Evolutionary conservation across 1,284 basidiomycete genomes (phyloP), one percentile per base, ranked within the genome.

Genomic region (Apiotrichum gamsii): DNA sequence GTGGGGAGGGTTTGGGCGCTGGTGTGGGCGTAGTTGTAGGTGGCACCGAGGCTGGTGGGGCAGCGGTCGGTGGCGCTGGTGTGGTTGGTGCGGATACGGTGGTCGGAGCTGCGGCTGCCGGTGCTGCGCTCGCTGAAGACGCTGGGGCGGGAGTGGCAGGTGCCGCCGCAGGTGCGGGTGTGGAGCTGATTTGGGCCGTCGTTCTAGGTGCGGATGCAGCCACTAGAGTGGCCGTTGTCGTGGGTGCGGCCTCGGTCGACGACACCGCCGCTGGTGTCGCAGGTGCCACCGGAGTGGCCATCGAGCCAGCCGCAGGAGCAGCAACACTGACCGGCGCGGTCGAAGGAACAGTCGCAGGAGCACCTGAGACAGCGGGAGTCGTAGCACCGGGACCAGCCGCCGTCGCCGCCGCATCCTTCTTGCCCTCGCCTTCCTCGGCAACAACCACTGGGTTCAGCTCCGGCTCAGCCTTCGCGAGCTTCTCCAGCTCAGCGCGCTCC

Each of bases 401-500:
- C 8, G 11, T 11, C 6, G 6, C 11, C 25, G 11, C n/a, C 15
- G 6, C 33, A n/a, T 34, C 30, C 41, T 43, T 25, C 6, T 9
- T 9, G 24, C 19, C 13, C 28, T 19, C 34, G 6, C 8, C 14
- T 15, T 35, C 37, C 16, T 32, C 32, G 16, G 24, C 29, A 5
- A 44, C 41, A n/a, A 28, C 5, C 9, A 23, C 38, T 33, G 47
- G 34, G 19, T 61, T 36, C 13, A 65, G 46, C 14, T 52, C 55
- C 1, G 65, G 61, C 40, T 63, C 60, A 1, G 50, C 37, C 13
- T 44, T 38, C n/a, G 49, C 52, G 30, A 70, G 36, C 3, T 36
- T 20, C 15, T 54, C 49, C 19, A 67, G 51, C 42, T 69, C 68
- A 4, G 25, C 39, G 8, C 37, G 28, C 35, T 65, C 62, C 3